Conservation (phyloP, 192 early-diverging fungal genomes). For the Coemansia sp. region DNA sequence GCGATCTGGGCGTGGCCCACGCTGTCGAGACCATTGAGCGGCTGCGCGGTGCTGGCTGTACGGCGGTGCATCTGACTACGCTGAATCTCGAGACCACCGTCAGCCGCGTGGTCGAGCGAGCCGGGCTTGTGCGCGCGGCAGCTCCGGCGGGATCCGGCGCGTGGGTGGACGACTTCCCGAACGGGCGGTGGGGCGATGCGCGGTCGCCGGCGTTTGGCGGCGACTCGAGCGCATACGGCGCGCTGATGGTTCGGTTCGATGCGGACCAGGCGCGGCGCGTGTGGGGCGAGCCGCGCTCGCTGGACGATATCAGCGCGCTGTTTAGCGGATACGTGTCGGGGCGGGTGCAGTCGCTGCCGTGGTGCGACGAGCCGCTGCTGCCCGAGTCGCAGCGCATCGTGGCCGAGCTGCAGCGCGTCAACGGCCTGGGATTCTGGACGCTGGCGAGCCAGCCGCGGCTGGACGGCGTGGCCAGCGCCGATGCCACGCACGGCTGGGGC, state of each 20-base stretch:
- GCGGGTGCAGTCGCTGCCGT: conserved; percentile 77
- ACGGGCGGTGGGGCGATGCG: conserved; percentile 98
- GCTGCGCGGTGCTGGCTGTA: conserved; percentile 58
- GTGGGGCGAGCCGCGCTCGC: conserved; percentile 73
- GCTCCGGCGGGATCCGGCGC: conserved; percentile 24
- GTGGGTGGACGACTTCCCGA: conserved; percentile 92
- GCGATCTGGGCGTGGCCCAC: conserved; percentile 87
- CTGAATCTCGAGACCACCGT: conserved; percentile 88
- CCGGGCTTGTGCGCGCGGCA: conserved; percentile 32
- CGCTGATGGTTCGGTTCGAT: conserved; percentile 72
- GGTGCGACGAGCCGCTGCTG: conserved; percentile 81
- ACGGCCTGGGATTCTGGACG: conserved; percentile 80
- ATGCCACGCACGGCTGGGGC: conserved; percentile 90
- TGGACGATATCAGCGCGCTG: conserved; percentile 65
- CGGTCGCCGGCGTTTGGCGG: conserved; percentile 84
- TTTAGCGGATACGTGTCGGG: conserved; percentile 82
- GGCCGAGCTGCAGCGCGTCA: conserved; percentile 67
- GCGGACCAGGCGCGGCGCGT: conserved; percentile 62
- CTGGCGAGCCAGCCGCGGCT: conserved; percentile 97
- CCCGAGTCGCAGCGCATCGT: conserved; percentile 73
- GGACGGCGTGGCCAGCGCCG: conserved; percentile 76
- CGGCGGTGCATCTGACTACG: conserved; percentile 92
- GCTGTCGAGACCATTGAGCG: conserved; percentile 72
- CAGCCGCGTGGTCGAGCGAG: conserved; percentile 75
- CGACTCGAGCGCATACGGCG: conserved; percentile 77